These are phyloP conservation scores for Clonostachys rhizophaga DNA, from an alignment of 2,329 filamentous ascomycete species.

Conservation along the genomic window DNA sequence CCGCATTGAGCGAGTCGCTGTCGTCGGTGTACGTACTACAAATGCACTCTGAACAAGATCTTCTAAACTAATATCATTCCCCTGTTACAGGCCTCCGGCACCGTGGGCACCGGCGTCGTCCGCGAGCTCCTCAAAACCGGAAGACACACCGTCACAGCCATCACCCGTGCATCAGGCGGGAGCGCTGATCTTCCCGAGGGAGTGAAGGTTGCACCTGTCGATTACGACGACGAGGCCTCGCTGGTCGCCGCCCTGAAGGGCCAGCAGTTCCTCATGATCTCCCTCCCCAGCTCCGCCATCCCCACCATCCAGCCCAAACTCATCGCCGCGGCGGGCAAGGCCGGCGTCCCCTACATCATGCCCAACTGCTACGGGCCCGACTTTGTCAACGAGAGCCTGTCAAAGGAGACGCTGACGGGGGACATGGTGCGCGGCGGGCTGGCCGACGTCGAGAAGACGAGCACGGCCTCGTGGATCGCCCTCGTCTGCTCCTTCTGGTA, in stretches of 20 bases:
- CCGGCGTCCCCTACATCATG: conserved; percentile 45
- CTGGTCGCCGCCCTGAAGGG: conserved; percentile 42
- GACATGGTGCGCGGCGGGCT: neutral
- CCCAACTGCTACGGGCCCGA: conserved; percentile 39
- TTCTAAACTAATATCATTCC: neutral
- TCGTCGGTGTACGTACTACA: conserved; percentile 38
- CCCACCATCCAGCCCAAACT: conserved; percentile 36
- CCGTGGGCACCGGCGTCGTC: conserved; percentile 32
- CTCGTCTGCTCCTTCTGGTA: conserved; percentile 47
- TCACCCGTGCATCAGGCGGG: conserved; percentile 39
- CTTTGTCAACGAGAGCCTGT: conserved; percentile 15
- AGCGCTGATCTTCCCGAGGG: conserved; percentile 32
- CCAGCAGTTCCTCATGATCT: conserved; percentile 51
- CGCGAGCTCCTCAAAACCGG: conserved; percentile 38
- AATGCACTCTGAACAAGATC: neutral
- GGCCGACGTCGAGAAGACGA: conserved; percentile 26
- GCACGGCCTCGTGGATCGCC: conserved; percentile 18
- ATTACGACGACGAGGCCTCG: conserved; percentile 34
- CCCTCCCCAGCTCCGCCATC: conserved; percentile 32
- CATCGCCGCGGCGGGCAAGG: conserved; percentile 41
- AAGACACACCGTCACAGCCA: conserved; percentile 46
- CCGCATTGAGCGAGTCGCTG: conserved; percentile 34
- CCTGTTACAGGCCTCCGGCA: conserved; percentile 27
- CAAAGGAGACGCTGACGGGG: conserved; percentile 17
- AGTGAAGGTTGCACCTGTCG: conserved; percentile 30